These are phyloP conservation scores for Sclerotinia sclerotiorum DNA, from an alignment of 2,329 filamentous ascomycete genomes.

Conservation along the genomic window DNA sequence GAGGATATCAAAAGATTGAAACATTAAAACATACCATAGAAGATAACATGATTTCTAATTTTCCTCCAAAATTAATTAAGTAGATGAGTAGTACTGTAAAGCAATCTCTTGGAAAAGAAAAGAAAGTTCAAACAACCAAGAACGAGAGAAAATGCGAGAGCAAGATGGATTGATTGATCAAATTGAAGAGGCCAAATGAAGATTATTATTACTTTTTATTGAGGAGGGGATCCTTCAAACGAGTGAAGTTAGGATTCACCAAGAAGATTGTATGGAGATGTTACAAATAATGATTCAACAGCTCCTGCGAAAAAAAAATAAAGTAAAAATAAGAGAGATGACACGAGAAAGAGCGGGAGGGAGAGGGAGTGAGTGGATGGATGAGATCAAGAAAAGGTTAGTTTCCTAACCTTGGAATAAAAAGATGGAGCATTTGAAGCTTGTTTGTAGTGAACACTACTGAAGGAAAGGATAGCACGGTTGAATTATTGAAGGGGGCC, in stretches of 20 bases:
- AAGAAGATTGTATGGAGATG: not conserved
- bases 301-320: not conserved
- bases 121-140: not conserved
- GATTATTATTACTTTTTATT: not conserved
- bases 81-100: not conserved
- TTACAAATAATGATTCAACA: not conserved
- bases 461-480: slow-evolving; percentile 4
- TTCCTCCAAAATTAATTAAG: not conserved
- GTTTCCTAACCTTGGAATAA: not conserved
- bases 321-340: not conserved
- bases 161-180: not conserved
- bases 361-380: no score
- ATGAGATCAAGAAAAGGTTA: not conserved
- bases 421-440: not conserved
- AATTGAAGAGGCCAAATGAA: not conserved
- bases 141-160: slow-evolving; percentile 4
- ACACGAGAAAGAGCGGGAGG: not conserved
- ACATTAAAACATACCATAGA: slow-evolving; percentile 7
- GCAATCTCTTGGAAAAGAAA: not conserved
- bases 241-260: not conserved
- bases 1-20: not conserved
- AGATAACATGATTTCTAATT: slow-evolving; percentile 8
- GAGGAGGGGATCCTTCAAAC: not conserved
- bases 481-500: not conserved
- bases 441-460: not conserved